Evolutionary conservation across 108 stramenopile species (phyloP).

Genomic region (Nitzschia inconspicua): DNA sequence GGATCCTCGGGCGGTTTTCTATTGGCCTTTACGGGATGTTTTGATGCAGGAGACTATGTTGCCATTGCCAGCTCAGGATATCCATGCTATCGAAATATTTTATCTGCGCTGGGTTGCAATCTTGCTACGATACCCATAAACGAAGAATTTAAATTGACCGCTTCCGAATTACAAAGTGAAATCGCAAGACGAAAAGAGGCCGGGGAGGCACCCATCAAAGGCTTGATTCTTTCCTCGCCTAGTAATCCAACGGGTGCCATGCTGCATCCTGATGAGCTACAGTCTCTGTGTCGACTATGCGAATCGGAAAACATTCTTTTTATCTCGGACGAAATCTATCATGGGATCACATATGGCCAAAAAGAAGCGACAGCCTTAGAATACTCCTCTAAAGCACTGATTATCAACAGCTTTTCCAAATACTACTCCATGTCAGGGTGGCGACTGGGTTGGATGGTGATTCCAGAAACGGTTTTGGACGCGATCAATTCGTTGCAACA

Average conservation of each 20-base stretch:
- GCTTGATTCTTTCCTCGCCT: constrained; percentile 82
- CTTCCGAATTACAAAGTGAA: constrained; percentile 58
- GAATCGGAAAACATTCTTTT: constrained; percentile 75
- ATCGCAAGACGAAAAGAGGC: constrained; percentile 41
- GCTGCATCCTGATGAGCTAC: constrained; percentile 69
- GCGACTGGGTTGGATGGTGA: constrained; percentile 91
- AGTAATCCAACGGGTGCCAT: constrained; percentile 91
- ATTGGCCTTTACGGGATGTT: constrained; percentile 83
- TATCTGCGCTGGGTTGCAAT: constrained; percentile 68
- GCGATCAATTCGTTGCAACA: constrained; percentile 82
- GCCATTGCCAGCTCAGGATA: constrained; percentile 84
- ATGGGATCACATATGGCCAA: constrained; percentile 88
- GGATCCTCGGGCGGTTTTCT: constrained; percentile 88
- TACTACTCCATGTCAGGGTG: constrained; percentile 95
- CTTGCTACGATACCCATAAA: constrained; percentile 66
- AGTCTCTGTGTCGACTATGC: constrained; percentile 80
- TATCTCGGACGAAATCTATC: constrained; percentile 94
- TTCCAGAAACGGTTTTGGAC: constrained; percentile 64
- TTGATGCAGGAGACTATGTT: constrained; percentile 80
- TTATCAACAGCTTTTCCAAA: constrained; percentile 94
- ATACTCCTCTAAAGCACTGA: constrained; percentile 59
- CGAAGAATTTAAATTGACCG: constrained; percentile 82
- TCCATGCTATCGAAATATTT: constrained; percentile 94
- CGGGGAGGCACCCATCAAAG: constrained; percentile 48
- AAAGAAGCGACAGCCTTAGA: constrained; percentile 81